Conservation (phyloP, 495 filamentous ascomycete species). For the Podospora pseudopauciseta region DNA sequence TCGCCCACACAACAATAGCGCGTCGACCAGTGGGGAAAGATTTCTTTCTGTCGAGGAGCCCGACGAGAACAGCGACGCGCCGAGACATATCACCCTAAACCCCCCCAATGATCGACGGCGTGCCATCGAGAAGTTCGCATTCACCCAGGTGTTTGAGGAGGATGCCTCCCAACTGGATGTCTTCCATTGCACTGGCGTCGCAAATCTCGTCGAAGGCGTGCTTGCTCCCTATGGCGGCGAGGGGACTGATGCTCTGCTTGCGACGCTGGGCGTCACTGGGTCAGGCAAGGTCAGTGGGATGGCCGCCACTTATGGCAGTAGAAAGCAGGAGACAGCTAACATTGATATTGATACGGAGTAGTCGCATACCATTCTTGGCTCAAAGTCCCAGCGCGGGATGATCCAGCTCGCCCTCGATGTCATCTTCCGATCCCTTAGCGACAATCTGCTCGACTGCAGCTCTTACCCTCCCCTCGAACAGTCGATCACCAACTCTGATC, state of each 20-base stretch:
- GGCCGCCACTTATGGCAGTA: neutral
- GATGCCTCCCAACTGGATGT: slow-evolving; percentile 77
- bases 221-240: slow-evolving; percentile 63
- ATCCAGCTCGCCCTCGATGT: slow-evolving; percentile 90
- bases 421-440: slow-evolving; percentile 72
- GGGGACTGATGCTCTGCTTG: slow-evolving; percentile 83
- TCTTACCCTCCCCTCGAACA: slow-evolving; percentile 60
- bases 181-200: slow-evolving; percentile 76
- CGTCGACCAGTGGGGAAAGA: slow-evolving; percentile 51
- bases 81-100: slow-evolving; percentile 83
- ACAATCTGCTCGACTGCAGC: slow-evolving; percentile 60
- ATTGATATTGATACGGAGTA: slow-evolving; percentile 30
- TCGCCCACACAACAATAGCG: slow-evolving; percentile 56
- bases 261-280: slow-evolving; percentile 91
- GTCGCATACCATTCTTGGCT: slow-evolving; percentile 97
- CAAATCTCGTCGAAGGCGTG: slow-evolving; percentile 73
- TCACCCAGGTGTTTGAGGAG: slow-evolving; percentile 91
- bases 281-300: slow-evolving; percentile 75
- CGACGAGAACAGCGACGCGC: slow-evolving; percentile 43
- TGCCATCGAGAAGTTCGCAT: slow-evolving; percentile 88
- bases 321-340: neutral
- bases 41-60: slow-evolving; percentile 73
- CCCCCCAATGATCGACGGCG: slow-evolving; percentile 80
- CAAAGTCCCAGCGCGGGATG: slow-evolving; percentile 76
- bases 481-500: slow-evolving; percentile 70